phyloP scores from a whole-genome alignment of 1,284 basidiomycete species.

The Nidula niveotomentosa region DNA sequence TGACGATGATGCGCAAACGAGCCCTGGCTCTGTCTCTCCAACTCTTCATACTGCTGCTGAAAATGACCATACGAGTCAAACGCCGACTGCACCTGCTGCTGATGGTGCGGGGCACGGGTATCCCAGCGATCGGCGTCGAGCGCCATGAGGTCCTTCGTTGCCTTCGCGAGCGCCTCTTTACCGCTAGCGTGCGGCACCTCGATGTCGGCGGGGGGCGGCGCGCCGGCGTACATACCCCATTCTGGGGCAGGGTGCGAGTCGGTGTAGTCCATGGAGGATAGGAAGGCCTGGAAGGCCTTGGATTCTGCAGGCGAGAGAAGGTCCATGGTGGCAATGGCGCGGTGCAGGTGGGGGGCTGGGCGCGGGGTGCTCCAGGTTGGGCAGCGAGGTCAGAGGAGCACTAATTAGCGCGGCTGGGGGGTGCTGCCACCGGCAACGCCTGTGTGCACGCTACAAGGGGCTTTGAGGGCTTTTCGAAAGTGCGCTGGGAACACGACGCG shows the following conservation, averaged over 20 bases:
- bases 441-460: no score
- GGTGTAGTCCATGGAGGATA: conserved; percentile 35
- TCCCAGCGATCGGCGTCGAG: conserved; percentile 40
- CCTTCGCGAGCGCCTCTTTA: conserved; percentile 64
- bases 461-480: no score
- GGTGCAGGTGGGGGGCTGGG: neutral
- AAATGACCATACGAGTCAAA: conserved; percentile 1
- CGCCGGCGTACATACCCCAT: conserved; percentile 29
- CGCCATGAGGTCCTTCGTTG: conserved; percentile 72
- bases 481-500: no score
- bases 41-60: conserved; percentile 10
- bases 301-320: conserved; percentile 34
- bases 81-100: conserved; percentile 13
- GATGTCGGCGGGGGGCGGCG: conserved; percentile 17
- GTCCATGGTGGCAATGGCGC: conserved; percentile 17
- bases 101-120: conserved; percentile 19
- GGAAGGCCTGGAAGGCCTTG: conserved; percentile 41
- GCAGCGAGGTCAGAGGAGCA: no score
- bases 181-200: conserved; percentile 29
- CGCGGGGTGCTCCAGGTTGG: neutral
- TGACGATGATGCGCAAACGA: conserved; percentile 18
- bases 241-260: conserved; percentile 25
- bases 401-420: no score
- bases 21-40: conserved; percentile 17
- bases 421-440: no score